Evolutionary conservation across 768 basidiomycete species (phyloP), one percentile per base, ranked within the genome.

Genomic region (Thelephora ganbajun): DNA sequence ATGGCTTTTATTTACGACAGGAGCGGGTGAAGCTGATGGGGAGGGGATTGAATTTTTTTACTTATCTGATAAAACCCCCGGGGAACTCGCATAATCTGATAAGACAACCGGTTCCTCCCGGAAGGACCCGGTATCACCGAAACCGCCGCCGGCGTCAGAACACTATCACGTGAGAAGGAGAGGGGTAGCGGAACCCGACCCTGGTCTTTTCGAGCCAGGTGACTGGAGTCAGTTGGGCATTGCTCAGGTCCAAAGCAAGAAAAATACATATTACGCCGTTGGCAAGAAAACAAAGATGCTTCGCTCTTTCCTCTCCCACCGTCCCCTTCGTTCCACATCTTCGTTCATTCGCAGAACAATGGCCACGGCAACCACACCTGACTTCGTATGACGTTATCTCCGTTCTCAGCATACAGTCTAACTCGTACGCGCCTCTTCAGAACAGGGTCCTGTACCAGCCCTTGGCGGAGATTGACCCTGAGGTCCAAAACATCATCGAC

Each of bases 401-500:
- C 43, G 6, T 5, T 2, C 42, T 12, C 26, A n/a, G 16, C 35
- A 18, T 26, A 6, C 41, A 33, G 39, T 35, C 33, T 18, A 9
- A 30, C 9, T 20, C 22, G 7, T 11, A 14, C 33, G 22, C 44
- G 45, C 2, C 19, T 22, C 34, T n/a, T 42, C 58, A 98, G 94
- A 99, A 98, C 82, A 83, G 84, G 66, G 71, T 77, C 42, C 76
- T 99, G 55, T 98, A 98, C 69, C 69, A 77, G 44, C 79, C 92
- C 53, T 74, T 99, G 45, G 73, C 85, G 11, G 81, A 98, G 73
- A 77, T 80, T 61, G 94, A 98, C 69, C 93, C 94, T 50, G 89
- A 86, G 63, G 80, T 99, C 61, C 79, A 91, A 67, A 90, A 93
- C 64, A 89, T 99, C 72, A 88, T 99, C 69, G 92, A 98, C 72